Evolutionary conservation across 441 rosid species (phyloP), one percentile per base, ranked within the genome.

Genomic region (Adansonia madagascariensis): DNA sequence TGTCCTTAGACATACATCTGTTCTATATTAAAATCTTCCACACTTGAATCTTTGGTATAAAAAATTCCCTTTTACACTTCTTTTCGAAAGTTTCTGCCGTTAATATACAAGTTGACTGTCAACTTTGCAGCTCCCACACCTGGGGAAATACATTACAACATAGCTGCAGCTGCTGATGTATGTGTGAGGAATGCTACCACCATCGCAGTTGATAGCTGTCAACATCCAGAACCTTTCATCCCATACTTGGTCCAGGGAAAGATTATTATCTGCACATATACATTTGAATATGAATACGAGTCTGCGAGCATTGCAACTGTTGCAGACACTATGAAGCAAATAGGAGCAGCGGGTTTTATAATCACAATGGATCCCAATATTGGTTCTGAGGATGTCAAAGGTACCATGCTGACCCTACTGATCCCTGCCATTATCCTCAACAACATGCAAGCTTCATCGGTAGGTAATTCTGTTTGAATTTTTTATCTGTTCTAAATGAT

Each of bases 321-420:
- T 68, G 89, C 86, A 69, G 82, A 84, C 73, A 85, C 82, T 43
- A 85, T 84, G 72, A 78, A 79, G 75, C 72, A 77, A 76, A 80
- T 83, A 64, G 91, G 85, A 41, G 88, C 91, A 74, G 84, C 85
- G 3, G 91, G 91, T 77, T 86, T 88, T 79, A 88, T 88, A 73
- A 78, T 84, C 74, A 80, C 85, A 75, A 64, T 84, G 85, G 88
- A 88, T 73, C 84, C 88, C 24, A 86, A 77, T 74, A 61, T 79
- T 18, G 83, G 84, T 66, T 82, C 86, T 52, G 82, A 75, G 60
- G 84, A 75, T 75, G 75, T 83, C 74, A 86, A 81, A 74, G 81
- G 84, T 44, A 73, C 86, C 75, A 82, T 84, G 74, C 78, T 86
- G 80, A 83, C 88, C 72, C 71, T 82, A 18, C 81, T 56, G 66